Conservation (phyloP, 331 rosid genomes). For the Ulmus americana region DNA sequence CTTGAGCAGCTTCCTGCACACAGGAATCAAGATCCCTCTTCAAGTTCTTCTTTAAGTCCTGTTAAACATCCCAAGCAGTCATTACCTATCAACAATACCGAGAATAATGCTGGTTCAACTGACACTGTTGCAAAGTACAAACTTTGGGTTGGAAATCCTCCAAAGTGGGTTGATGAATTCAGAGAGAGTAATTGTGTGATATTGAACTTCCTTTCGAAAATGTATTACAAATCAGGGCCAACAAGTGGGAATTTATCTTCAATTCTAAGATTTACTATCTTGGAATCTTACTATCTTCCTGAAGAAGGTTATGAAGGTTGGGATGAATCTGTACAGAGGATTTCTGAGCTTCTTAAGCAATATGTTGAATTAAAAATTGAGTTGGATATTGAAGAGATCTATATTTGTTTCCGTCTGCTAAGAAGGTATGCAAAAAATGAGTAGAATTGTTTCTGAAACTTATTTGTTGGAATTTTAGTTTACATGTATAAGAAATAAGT, state of each 20-base stretch:
- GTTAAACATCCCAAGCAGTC: slow-evolving; percentile 28
- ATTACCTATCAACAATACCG: slow-evolving; percentile 20
- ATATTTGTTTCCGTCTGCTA: slow-evolving; percentile 73
- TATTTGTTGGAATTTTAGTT: neutral
- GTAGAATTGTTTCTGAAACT: no score
- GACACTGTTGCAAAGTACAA: slow-evolving; percentile 25
- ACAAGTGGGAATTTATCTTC: slow-evolving; percentile 40
- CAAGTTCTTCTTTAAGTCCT: slow-evolving; percentile 28
- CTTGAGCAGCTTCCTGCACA: slow-evolving; percentile 72
- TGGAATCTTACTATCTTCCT: slow-evolving; percentile 37
- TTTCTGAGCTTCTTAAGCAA: slow-evolving; percentile 73
- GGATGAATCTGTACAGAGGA: slow-evolving; percentile 41
- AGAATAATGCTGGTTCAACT: slow-evolving; percentile 28
- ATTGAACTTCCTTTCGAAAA: slow-evolving; percentile 51
- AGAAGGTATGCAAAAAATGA: slow-evolving; percentile 48
- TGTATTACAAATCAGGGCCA: slow-evolving; percentile 46
- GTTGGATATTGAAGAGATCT: slow-evolving; percentile 76
- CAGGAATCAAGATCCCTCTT: slow-evolving; percentile 42
- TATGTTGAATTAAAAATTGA: slow-evolving; percentile 59
- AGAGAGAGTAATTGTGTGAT: slow-evolving; percentile 47
- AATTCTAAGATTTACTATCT: slow-evolving; percentile 36
- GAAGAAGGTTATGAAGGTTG: slow-evolving; percentile 38
- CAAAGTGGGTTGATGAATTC: slow-evolving; percentile 72
- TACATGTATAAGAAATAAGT: slow-evolving; percentile 3
- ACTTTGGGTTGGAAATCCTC: slow-evolving; percentile 84